Conservation (phyloP, 495 filamentous ascomycete species). For the Xylaria scruposa region DNA sequence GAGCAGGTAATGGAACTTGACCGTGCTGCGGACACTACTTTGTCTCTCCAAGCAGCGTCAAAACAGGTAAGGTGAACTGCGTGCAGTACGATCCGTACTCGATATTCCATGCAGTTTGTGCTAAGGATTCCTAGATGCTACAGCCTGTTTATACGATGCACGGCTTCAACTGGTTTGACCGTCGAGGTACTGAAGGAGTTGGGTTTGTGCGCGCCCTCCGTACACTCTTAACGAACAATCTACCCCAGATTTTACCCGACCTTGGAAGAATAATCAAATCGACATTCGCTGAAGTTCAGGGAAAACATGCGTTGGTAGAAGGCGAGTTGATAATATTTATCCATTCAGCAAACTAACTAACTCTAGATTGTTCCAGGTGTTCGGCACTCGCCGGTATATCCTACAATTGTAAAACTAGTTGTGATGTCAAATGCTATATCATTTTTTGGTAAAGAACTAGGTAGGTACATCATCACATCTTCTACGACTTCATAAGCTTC, state of each 20-base stretch:
- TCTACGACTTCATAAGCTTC: too few relatives aligned
- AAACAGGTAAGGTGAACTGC: conserved; percentile 23
- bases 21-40: conserved; percentile 31
- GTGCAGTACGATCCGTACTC: not conserved
- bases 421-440: conserved; percentile 27
- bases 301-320: conserved; percentile 1
- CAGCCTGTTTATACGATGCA: conserved; percentile 41
- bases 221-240: conserved; percentile 35
- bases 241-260: conserved; percentile 31
- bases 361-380: not conserved
- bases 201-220: conserved; percentile 40
- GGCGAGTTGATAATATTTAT: conserved; percentile 12
- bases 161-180: conserved; percentile 39
- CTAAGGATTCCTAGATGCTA: conserved; percentile 28
- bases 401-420: conserved; percentile 20
- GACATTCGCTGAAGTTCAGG: conserved; percentile 13
- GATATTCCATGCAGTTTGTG: not conserved
- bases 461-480: conserved; percentile 12
- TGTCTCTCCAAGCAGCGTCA: conserved; percentile 43
- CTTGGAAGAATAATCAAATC: conserved; percentile 2
- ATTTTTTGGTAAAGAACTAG: conserved; percentile 30
- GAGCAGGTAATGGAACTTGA: conserved; percentile 41
- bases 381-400: conserved; percentile 13
- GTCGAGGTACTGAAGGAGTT: conserved; percentile 34
- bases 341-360: too few relatives aligned